Evolutionary conservation across 2,329 filamentous ascomycete genomes (phyloP), one percentile per base, ranked within the genome.

Genomic region (Volutella citrinella): DNA sequence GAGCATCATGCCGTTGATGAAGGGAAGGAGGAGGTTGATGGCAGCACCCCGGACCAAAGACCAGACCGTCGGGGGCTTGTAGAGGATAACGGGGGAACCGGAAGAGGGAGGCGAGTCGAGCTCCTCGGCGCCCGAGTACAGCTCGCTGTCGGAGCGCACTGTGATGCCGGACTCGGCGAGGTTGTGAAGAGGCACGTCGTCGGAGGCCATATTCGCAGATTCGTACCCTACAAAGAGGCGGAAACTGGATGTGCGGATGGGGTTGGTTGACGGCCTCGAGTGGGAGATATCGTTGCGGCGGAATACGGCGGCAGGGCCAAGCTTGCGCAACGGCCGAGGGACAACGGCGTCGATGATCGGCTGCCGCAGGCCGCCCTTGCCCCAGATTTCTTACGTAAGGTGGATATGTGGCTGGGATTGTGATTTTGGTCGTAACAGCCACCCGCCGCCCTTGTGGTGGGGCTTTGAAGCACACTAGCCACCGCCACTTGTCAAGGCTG

Each of bases 1-100:
- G 55, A 98, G 68, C 93, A 98, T 98, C 72, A 98, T 78, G 28
- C 93, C 93, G 66, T 98, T 98, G 56, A 98, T 80, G 55, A 98
- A 98, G 0, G 93, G 93, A 14, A 98, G 67, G 2, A 98, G 55
- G n/a, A 98, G 70, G 61, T 98, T 98, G 66, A 98, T 98, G 6
- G 90, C 89, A 12, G 89, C 87, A 22, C 93, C 88, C 35, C 91
- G 80, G 34, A 96, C 48, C 43, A 98, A 63, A 9, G 86, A 81
- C 87, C 87, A 95, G 27, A 94, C 54, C 0, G 89, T 94, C 4
- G 93, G 90, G 5, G 90, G 88, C 46, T 81, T 80, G 74, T 97
- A 98, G 28, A 97, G 76, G 29, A 95, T 82, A 52, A 95, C 64
- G 8, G 84, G 82, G 2, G 78, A 82, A 33, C 72, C 71, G 4